phyloP scores from a whole-genome alignment of 176 grass and related monocot species.

The Rhynchospora pubera region DNA sequence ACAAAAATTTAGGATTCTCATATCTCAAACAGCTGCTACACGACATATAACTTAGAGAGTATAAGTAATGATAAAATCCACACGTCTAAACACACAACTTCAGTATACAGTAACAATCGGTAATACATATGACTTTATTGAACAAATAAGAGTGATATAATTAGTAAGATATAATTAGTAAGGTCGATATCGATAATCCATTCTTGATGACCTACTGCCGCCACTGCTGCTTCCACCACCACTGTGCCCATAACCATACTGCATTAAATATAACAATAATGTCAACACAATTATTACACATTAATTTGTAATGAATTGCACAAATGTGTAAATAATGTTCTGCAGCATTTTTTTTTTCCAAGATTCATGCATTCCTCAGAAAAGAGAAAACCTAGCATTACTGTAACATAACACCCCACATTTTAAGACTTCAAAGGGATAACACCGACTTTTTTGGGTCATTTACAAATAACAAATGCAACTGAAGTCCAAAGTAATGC shows the following conservation, averaged over 20 bases:
- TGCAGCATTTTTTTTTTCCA: neutral
- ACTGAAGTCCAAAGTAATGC: neutral
- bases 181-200: conserved; percentile 65
- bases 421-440: neutral
- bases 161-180: no score
- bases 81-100: neutral
- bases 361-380: neutral
- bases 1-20: neutral
- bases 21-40: neutral
- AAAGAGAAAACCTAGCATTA: neutral
- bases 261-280: neutral
- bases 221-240: neutral
- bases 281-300: no score
- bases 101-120: neutral
- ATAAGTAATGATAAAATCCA: neutral
- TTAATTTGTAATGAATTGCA: neutral
- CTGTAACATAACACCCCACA: neutral
- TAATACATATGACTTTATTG: neutral
- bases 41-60: neutral
- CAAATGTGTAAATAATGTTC: neutral
- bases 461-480: neutral
- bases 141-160: neutral
- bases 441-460: neutral
- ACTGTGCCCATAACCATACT: neutral
- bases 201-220: conserved; percentile 45